These are phyloP conservation scores for Madurella mycetomatis DNA, from an alignment of 2,329 filamentous ascomycete genomes.

Conservation along the genomic window DNA sequence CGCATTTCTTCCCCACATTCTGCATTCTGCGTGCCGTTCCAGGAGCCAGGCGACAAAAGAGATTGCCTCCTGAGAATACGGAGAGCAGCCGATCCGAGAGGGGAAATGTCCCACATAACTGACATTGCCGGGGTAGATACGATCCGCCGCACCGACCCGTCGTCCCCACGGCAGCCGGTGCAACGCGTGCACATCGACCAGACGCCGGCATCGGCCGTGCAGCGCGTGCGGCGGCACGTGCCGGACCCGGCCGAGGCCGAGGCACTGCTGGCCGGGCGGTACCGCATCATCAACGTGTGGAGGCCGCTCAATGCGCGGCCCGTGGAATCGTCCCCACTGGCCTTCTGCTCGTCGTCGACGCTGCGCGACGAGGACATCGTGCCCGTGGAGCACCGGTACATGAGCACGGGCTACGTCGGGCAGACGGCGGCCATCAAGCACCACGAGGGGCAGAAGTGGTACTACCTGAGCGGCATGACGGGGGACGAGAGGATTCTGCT, in stretches of 20 bases:
- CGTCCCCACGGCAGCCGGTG: constrained; percentile 63
- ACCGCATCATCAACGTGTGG: constrained; percentile 88
- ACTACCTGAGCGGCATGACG: constrained; percentile 75
- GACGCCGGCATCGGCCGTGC: constrained; percentile 59
- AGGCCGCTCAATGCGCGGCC: constrained; percentile 56
- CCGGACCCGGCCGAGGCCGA: constrained; percentile 58
- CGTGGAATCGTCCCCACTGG: constrained; percentile 63
- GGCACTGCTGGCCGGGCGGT: constrained; percentile 60
- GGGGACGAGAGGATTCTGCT: constrained; percentile 68
- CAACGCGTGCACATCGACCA: constrained; percentile 78
- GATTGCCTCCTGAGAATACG: too few relatives aligned
- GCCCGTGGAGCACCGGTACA: constrained; percentile 69
- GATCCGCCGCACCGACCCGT: constrained; percentile 61
- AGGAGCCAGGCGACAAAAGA: background rate
- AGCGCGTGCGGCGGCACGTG: constrained; percentile 65
- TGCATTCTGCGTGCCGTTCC: background rate
- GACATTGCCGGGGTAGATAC: constrained; percentile 53
- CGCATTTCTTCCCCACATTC: background rate
- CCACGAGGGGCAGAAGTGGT: constrained; percentile 63
- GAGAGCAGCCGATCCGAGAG: background rate
- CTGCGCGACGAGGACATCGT: constrained; percentile 62
- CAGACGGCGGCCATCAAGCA: constrained; percentile 68
- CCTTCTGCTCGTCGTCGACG: constrained; percentile 61
- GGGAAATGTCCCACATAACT: too few relatives aligned
- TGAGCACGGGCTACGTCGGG: constrained; percentile 56